Conservation (phyloP, 768 basidiomycete species). For the Tricholoma terreum region DNA sequence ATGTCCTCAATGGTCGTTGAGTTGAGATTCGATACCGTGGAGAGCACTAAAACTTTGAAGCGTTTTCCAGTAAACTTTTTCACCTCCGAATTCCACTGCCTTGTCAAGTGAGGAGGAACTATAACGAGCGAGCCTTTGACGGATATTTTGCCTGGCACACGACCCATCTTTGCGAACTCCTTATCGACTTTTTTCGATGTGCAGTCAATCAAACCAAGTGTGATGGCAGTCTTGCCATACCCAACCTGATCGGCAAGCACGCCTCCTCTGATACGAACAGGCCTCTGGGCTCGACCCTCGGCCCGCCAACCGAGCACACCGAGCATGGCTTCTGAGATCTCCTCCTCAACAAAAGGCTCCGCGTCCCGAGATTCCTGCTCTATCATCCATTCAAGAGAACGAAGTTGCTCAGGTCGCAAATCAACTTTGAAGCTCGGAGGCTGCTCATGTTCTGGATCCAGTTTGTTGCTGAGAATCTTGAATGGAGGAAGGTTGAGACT, state of each 20-base stretch:
- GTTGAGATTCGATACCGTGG: slow-evolving; percentile 70
- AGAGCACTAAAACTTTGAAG: slow-evolving; percentile 64
- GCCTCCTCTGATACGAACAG: slow-evolving; percentile 76
- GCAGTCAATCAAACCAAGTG: slow-evolving; percentile 83
- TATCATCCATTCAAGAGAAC: slow-evolving; percentile 93
- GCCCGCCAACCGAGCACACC: slow-evolving; percentile 90
- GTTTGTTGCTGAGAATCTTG: slow-evolving; percentile 69
- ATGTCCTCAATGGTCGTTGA: slow-evolving; percentile 67
- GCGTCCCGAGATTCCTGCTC: slow-evolving; percentile 64
- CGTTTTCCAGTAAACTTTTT: slow-evolving; percentile 70
- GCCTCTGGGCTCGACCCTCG: slow-evolving; percentile 84
- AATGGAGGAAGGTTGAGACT: slow-evolving; percentile 62
- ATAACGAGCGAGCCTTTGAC: slow-evolving; percentile 79
- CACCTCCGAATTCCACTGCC: slow-evolving; percentile 88
- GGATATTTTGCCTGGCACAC: slow-evolving; percentile 64
- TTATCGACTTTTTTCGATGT: slow-evolving; percentile 50
- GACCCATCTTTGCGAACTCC: slow-evolving; percentile 52
- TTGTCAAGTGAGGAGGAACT: slow-evolving; percentile 86
- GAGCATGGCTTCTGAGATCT: slow-evolving; percentile 87
- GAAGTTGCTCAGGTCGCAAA: slow-evolving; percentile 82
- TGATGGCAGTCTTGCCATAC: slow-evolving; percentile 96
- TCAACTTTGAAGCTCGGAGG: slow-evolving; percentile 75
- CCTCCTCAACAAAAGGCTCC: slow-evolving; percentile 85
- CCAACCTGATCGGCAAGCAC: slow-evolving; percentile 96
- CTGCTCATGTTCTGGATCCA: slow-evolving; percentile 66